Evolutionary conservation across 371 early-diverging fungal species (phyloP), one percentile per base, ranked within the genome.

Genomic region (Lichtheimia ornata): DNA sequence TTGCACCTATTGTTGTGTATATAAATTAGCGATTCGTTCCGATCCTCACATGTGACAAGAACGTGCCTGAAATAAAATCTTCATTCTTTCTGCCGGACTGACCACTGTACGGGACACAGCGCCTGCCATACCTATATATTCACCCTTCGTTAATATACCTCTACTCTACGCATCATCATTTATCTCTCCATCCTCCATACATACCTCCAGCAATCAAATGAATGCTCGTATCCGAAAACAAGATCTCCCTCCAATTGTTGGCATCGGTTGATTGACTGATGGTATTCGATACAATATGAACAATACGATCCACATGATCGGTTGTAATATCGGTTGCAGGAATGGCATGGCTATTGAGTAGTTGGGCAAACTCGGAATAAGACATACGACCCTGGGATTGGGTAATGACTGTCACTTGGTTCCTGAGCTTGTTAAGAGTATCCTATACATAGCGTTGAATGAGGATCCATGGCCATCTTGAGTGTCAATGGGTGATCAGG

Each of bases 31-130:
- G 51, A 51, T 54, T 6, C 61, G 18, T 56, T 56, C 63, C 63
- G 63, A 62, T 45, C 56, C 56, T 56, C n/a, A 52, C 63, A 62
- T 62, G 63, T 52, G 53, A 57, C 53, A 50, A 43, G 22, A 49
- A 14, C 30, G 66, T 76, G 89, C 94, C 83, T 96, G 96, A 70
- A 96, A 92, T 60, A 95, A 76, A 63, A 95, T 94, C 72, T 93
- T 94, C 84, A 94, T 87, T 58, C 96, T 87, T 77, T 96, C 97
- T 58, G 96, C 82, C 25, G 97, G 97, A 56, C 93, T 94, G 22
- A 96, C 96, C 1, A 88, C 91, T 0, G 96, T 96, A 42, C 97
- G 86, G 57, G 93, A 93, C 28, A 96, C 89, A 0, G 94, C 95
- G 20, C 97, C 97, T 35, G 96, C 94, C 54, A 94, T 73, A 43